These are phyloP conservation scores for Hamamelis virginiana DNA, from an alignment of 164 flowering plant genomes.

Conservation along the genomic window DNA sequence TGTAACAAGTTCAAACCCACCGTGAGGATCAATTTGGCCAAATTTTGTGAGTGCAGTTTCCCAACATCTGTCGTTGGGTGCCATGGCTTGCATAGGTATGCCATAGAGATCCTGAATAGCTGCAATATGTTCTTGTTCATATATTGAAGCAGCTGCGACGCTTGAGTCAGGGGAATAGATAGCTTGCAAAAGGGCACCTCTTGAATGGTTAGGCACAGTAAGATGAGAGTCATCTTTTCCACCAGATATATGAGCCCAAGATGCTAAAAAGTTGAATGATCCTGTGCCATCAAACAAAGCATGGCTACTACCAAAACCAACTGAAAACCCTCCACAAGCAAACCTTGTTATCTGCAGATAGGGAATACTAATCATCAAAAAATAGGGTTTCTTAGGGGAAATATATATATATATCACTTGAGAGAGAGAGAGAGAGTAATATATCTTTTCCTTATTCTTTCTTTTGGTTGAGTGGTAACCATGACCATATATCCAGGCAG, in stretches of 20 bases:
- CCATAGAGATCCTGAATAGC: constrained; percentile 28
- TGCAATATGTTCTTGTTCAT: constrained; percentile 22
- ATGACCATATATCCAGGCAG: too few relatives aligned
- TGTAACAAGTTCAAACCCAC: constrained; percentile 20
- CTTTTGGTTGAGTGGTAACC: too few relatives aligned
- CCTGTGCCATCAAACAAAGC: constrained; percentile 31
- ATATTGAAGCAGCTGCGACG: constrained; percentile 11
- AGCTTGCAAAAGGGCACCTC: constrained; percentile 2
- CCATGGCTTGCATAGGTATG: constrained; percentile 25
- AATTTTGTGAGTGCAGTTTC: constrained; percentile 18
- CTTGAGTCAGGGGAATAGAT: constrained; percentile 4
- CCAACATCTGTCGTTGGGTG: constrained; percentile 28
- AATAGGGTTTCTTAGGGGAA: too few relatives aligned
- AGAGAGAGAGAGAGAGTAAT: too few relatives aligned
- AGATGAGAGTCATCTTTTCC: constrained; percentile 23
- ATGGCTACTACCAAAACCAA: constrained; percentile 30
- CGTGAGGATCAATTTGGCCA: constrained; percentile 10
- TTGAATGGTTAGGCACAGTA: constrained; percentile 15
- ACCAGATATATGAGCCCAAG: constrained; percentile 28
- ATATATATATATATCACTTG: too few relatives aligned
- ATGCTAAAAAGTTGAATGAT: constrained; percentile 24
- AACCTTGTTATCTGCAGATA: constrained; percentile 30
- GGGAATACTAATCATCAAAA: not conserved
- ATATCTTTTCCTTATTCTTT: too few relatives aligned
- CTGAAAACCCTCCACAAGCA: constrained; percentile 26